These are phyloP conservation scores for Hygrophila difformis DNA, from an alignment of 257 asterid genomes.

Conservation along the genomic window DNA sequence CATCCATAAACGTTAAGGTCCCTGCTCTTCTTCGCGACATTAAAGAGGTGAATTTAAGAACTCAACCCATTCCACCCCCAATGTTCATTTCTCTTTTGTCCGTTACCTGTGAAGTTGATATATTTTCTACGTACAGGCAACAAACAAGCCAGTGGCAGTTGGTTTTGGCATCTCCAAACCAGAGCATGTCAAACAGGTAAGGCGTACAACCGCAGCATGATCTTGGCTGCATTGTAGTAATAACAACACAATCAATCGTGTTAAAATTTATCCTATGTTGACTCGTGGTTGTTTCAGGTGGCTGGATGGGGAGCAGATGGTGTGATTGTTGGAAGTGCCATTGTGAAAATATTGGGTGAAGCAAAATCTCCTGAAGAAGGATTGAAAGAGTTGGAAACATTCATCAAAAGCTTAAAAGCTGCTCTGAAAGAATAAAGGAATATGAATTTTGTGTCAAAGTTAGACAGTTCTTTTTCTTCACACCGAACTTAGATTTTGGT, in stretches of 20 bases:
- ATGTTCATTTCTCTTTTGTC: too few species aligned
- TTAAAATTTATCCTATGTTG: background rate
- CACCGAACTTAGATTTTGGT: too few species aligned
- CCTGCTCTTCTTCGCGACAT: constrained; percentile 51
- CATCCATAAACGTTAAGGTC: constrained; percentile 47
- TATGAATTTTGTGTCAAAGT: too few species aligned
- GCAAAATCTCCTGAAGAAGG: constrained; percentile 80
- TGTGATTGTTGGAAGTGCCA: constrained; percentile 79
- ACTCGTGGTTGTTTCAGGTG: constrained; percentile 29
- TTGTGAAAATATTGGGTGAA: constrained; percentile 57
- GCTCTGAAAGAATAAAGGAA: too few species aligned
- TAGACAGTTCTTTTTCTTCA: too few species aligned
- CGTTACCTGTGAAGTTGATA: too few species aligned
- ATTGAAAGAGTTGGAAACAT: constrained; percentile 46
- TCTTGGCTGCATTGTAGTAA: background rate
- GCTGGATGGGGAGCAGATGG: constrained; percentile 92
- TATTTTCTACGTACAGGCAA: constrained; percentile 33
- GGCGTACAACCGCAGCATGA: background rate
- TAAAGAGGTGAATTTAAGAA: constrained; percentile 39
- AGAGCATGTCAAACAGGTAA: constrained; percentile 67
- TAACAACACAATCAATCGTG: background rate
- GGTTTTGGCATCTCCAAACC: constrained; percentile 81
- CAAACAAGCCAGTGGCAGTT: constrained; percentile 63
- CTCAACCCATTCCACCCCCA: background rate
- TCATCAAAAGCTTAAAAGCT: constrained; percentile 55